Conservation (phyloP, 1,284 basidiomycete genomes). For the Pseudozyma sp. region DNA sequence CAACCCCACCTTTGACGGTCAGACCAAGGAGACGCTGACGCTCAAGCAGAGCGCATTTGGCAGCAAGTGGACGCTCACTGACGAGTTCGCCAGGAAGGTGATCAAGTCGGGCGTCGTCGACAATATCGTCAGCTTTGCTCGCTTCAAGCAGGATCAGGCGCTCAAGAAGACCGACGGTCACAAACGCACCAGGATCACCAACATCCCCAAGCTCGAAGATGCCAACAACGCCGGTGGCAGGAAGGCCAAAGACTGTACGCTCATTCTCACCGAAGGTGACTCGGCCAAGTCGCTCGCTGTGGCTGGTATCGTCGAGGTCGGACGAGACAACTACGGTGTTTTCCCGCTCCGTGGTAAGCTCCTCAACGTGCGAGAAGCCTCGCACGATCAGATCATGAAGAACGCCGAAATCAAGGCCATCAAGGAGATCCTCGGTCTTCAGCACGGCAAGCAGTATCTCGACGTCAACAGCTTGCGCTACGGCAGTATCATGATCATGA, state of each 20-base stretch:
- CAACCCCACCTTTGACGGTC: slow-evolving; percentile 99
- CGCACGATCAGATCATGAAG: slow-evolving; percentile 95
- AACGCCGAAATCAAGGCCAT: slow-evolving; percentile 97
- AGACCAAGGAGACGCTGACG: slow-evolving; percentile 97
- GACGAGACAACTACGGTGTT: slow-evolving; percentile 95
- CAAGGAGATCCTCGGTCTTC: slow-evolving; percentile 96
- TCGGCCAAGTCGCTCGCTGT: slow-evolving; percentile 97
- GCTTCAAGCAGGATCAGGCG: slow-evolving; percentile 94
- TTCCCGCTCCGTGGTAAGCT: slow-evolving; percentile 98
- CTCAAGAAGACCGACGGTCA: slow-evolving; percentile 96
- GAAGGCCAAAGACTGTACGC: slow-evolving; percentile 82
- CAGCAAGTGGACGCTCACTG: slow-evolving; percentile 86
- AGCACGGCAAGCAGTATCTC: slow-evolving; percentile 90
- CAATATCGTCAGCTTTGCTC: slow-evolving; percentile 92
- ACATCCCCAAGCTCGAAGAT: slow-evolving; percentile 92
- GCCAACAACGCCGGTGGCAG: slow-evolving; percentile 96
- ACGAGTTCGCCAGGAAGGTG: slow-evolving; percentile 96
- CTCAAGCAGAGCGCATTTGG: slow-evolving; percentile 87
- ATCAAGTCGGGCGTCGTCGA: slow-evolving; percentile 91
- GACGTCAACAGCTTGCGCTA: slow-evolving; percentile 83
- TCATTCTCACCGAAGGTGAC: slow-evolving; percentile 99
- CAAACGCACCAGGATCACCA: slow-evolving; percentile 82
- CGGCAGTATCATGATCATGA: slow-evolving; percentile 99
- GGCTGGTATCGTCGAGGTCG: slow-evolving; percentile 92
- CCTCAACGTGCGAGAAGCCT: slow-evolving; percentile 96